A percentile compares a stretch with the other conserved stretches of the same genome.
Conservation (phyloP, 257 asterid genomes). For the Jasminum sambac region DNA sequence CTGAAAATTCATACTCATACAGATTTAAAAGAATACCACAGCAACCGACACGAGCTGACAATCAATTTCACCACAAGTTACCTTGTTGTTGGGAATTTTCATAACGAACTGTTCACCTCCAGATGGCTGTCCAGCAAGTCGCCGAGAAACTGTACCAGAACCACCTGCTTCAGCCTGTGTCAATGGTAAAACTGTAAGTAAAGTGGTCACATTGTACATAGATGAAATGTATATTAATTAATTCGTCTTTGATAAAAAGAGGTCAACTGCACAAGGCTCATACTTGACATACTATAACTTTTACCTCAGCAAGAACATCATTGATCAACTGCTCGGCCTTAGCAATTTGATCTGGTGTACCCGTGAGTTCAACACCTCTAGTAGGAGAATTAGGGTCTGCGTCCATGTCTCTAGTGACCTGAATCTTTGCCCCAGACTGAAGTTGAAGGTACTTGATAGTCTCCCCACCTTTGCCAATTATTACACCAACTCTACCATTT, state of each 20-base stretch:
- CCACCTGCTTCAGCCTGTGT: conserved; percentile 85
- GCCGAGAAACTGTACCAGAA: conserved; percentile 63
- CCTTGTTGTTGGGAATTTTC: conserved; percentile 86
- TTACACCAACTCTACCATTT: conserved; percentile 85
- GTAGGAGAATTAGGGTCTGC: conserved; percentile 72
- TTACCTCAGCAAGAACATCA: conserved; percentile 77
- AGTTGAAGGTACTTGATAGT: conserved; percentile 80
- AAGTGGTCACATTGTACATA: background rate
- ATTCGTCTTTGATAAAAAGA: background rate
- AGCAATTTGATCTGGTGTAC: conserved; percentile 72
- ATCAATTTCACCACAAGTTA: conserved; percentile 13
- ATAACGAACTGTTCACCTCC: conserved; percentile 72
- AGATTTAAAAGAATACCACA: background rate
- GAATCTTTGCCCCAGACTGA: conserved; percentile 93
- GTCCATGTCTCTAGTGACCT: conserved; percentile 86
- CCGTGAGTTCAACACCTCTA: conserved; percentile 73
- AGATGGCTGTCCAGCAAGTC: conserved; percentile 53
- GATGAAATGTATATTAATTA: conserved; percentile 10
- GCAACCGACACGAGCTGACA: background rate
- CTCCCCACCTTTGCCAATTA: conserved; percentile 92
- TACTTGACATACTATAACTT: background rate
- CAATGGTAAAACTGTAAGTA: conserved; percentile 24
- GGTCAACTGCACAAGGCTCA: background rate
- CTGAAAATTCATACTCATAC: conserved; percentile 34
- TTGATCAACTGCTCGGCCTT: conserved; percentile 71